Conservation (phyloP, 371 early-diverging fungal species). For the Circinella minor region DNA sequence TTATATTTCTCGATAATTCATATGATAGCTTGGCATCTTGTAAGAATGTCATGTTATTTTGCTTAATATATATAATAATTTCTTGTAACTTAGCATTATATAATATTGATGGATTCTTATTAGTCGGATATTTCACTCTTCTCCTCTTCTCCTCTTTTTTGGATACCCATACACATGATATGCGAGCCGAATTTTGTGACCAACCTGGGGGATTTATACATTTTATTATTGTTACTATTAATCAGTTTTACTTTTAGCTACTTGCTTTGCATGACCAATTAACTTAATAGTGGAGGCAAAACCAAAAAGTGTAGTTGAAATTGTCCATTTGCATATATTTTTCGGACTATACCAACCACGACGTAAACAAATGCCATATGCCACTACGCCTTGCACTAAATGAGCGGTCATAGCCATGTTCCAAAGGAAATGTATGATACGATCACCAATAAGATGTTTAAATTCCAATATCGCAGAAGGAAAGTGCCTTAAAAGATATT, state of each 20-base stretch:
- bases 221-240: neutral
- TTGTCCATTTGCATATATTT: slow-evolving; percentile 39
- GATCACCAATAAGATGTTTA: neutral
- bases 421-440: slow-evolving; percentile 5
- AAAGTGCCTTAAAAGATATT: slow-evolving; percentile 18
- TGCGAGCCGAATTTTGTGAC: too few species aligned
- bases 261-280: slow-evolving; percentile 11
- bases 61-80: too few species aligned
- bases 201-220: too few species aligned
- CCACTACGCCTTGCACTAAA: slow-evolving; percentile 24
- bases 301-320: slow-evolving; percentile 39
- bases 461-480: slow-evolving; percentile 8
- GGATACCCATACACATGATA: too few species aligned
- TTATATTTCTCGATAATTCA: too few species aligned
- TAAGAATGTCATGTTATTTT: too few species aligned
- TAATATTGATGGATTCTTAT: too few species aligned
- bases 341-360: slow-evolving; percentile 47
- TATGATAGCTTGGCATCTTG: too few species aligned
- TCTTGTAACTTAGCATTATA: too few species aligned
- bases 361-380: slow-evolving; percentile 35
- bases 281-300: slow-evolving; percentile 24
- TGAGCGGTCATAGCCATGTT: slow-evolving; percentile 21
- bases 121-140: too few species aligned
- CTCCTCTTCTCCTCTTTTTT: too few species aligned
- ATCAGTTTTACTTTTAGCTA: neutral